Base-by-base conservation (phyloP, 495 filamentous ascomycete species). In the Aspergillus homomorphus region DNA sequence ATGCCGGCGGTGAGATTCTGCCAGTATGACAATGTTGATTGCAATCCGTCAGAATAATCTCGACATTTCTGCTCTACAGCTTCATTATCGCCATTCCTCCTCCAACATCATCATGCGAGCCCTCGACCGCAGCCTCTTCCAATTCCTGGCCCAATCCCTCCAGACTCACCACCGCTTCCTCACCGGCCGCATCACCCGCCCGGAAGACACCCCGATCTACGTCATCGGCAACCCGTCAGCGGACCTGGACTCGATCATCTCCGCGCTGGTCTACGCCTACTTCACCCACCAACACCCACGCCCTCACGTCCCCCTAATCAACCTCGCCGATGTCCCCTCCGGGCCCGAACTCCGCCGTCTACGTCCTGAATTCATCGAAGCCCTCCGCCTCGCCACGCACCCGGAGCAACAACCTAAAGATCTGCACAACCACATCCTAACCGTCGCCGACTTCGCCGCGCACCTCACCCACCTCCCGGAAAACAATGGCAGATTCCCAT, bases 201-300 rank as follows among this genome's bases (percentile, higher is more conserved):
- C 59, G 3, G 63, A 76, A 28, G 50, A 38, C 2, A 38, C 70
- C 16, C 75, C 74, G 0, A 66, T 79, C 53, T 79, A 77, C 64
- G 76, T 80, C 20, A 65, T 80, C 51, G 77, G 77, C 59, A 80
- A 80, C 48, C 71, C 75, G 53, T 73, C 74, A 22, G 69, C 73
- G 82, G 94, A 98, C 68, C 87, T 98, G 65, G 94, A 98, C 73
- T 96, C 95, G 14, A 83, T 98, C 54, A 89, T 89, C 71, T 90
- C 84, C 38, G 84, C 92, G 16, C 73, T 98, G n/a, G 69, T 96
- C 45, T 89, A 90, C 49, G 87, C 93, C 45, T 98, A 96, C 74
- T 81, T 95, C 57, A 84, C 86, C 70, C 53, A 73, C 62, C 62
- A 68, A 24, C 53, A 73, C 62, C 62, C 68, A 24, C 77, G 79